phyloP scores from a whole-genome alignment of 192 early-diverging fungal species.

The Thamnidium elegans region DNA sequence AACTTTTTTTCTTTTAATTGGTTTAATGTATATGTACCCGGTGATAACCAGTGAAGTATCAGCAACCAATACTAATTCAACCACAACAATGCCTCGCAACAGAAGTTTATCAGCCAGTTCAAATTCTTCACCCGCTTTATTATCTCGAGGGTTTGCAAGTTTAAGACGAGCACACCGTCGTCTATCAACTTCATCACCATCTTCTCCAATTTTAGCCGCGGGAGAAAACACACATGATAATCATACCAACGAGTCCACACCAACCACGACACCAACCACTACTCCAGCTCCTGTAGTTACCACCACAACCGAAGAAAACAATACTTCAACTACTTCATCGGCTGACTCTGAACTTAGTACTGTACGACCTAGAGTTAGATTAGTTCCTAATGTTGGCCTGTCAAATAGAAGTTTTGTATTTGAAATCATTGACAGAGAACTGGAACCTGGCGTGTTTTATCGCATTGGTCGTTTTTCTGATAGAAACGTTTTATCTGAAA shows the following conservation, averaged over 20 bases:
- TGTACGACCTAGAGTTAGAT: background rate
- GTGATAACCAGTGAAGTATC: background rate
- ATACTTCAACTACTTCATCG: background rate
- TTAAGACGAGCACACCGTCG: constrained; percentile 9
- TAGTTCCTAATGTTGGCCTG: constrained; percentile 9
- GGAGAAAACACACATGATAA: background rate
- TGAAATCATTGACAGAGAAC: constrained; percentile 59
- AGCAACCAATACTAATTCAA: background rate
- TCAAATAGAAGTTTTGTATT: constrained; percentile 33
- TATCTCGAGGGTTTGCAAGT: constrained; percentile 16
- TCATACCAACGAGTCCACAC: background rate
- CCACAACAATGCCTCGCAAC: constrained; percentile 8
- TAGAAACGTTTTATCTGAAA: constrained; percentile 56
- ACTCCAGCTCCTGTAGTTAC: background rate
- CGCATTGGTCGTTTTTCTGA: constrained; percentile 76
- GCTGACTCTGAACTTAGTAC: background rate
- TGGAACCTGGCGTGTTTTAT: constrained; percentile 56
- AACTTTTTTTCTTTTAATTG: too few species aligned
- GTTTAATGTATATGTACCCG: background rate
- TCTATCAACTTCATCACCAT: constrained; percentile 1
- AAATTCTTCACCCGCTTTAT: constrained; percentile 5
- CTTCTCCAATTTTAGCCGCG: background rate
- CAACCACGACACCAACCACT: background rate
- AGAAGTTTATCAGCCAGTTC: background rate
- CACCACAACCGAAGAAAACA: background rate